Evolutionary conservation across 2,329 filamentous ascomycete genomes (phyloP).

Genomic region (Talaromyces amestolkiae): DNA sequence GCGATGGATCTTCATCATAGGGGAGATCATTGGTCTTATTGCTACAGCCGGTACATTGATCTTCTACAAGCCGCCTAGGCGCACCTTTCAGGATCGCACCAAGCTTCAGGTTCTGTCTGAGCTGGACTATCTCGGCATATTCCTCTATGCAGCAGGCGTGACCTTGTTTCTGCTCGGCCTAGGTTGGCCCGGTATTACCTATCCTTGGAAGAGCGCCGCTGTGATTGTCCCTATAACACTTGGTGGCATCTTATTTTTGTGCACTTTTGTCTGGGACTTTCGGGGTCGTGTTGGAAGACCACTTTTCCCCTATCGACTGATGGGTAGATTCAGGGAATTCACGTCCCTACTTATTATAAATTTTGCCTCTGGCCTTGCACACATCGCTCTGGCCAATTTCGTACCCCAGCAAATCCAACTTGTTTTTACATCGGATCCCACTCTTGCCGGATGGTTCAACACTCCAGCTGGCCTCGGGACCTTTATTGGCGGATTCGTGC

Average conservation of each 20-base stretch:
- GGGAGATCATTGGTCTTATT: not conserved
- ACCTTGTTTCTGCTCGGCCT: not conserved
- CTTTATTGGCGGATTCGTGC: not conserved
- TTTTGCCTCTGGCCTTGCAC: not conserved
- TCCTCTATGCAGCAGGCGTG: not conserved
- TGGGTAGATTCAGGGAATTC: slow-evolving; percentile 1
- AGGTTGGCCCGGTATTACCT: not conserved
- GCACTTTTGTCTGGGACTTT: slow-evolving; percentile 11
- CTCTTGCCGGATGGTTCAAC: not conserved
- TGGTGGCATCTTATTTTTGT: not conserved
- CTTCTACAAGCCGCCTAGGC: slow-evolving; percentile 9
- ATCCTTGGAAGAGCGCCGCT: not conserved
- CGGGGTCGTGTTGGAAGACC: not conserved
- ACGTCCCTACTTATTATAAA: not conserved
- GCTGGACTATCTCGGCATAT: not conserved
- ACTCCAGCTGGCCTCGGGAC: not conserved
- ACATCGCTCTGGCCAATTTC: not conserved
- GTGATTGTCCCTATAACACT: not conserved
- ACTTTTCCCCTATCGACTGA: slow-evolving; percentile 4
- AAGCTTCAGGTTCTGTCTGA: not conserved
- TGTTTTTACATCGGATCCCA: not conserved
- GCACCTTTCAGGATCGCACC: not conserved
- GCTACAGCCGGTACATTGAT: not conserved
- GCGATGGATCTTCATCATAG: slow-evolving; percentile 10
- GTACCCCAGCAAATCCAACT: not conserved